phyloP scores from a whole-genome alignment of 2,329 filamentous ascomycete species.

The Cercospora beticola region DNA sequence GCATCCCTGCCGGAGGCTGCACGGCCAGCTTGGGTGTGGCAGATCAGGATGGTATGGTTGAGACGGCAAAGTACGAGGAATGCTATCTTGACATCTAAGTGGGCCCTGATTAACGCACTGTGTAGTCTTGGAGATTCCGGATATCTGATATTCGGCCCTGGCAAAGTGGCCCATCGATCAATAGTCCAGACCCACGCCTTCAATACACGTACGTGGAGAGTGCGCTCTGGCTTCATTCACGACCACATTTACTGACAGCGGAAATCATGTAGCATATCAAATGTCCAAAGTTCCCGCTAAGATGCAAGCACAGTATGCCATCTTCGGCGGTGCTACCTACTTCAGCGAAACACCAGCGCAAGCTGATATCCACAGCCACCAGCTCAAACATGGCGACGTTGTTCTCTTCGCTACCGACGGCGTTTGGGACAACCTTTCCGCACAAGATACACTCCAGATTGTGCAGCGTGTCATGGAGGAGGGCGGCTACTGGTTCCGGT shows the following conservation, averaged over 20 bases:
- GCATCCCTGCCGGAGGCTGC: constrained; percentile 79
- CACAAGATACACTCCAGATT: constrained; percentile 81
- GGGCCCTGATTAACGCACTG: constrained; percentile 4
- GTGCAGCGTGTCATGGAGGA: constrained; percentile 68
- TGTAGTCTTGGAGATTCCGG: constrained; percentile 81
- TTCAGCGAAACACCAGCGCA: constrained; percentile 82
- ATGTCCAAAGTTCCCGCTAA: constrained; percentile 81
- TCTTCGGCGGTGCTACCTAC: constrained; percentile 70
- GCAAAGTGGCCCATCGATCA: constrained; percentile 80
- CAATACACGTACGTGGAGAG: constrained; percentile 67
- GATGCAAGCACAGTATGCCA: constrained; percentile 73
- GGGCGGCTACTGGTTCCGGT: constrained; percentile 38
- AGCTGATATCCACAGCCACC: constrained; percentile 73
- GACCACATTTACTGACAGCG: background rate
- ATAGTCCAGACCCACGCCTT: constrained; percentile 92
- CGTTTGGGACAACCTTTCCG: constrained; percentile 92
- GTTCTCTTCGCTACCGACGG: constrained; percentile 93
- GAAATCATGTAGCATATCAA: constrained; percentile 62
- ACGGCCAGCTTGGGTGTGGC: constrained; percentile 88
- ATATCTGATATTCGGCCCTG: constrained; percentile 81
- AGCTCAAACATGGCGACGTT: constrained; percentile 84
- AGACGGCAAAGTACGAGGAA: constrained; percentile 71
- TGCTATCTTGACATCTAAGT: background rate
- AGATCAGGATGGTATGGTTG: constrained; percentile 68
- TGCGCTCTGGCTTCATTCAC: background rate